These are phyloP conservation scores for Thalassiosira oceanica DNA, from an alignment of 352 stramenopile species.

Conservation along the genomic window DNA sequence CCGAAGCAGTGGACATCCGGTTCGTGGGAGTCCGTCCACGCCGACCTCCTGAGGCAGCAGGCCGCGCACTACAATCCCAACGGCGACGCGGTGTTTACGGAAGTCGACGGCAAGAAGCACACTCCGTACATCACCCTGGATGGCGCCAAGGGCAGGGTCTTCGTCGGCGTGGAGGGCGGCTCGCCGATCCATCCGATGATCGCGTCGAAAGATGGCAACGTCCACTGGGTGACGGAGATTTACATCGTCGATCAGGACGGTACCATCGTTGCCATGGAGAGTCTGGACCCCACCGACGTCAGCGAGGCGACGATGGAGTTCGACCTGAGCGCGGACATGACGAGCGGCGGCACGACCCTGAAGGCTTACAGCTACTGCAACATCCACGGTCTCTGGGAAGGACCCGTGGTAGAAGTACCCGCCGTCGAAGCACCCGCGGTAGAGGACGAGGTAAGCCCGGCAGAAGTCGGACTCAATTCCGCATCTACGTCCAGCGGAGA, in stretches of 20 bases:
- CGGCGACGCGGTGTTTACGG: slow-evolving; percentile 5
- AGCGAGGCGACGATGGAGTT: slow-evolving; percentile 9
- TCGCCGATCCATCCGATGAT: slow-evolving; percentile 23
- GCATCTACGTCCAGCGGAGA: no score
- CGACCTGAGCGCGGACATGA: slow-evolving; percentile 1
- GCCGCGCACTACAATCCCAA: neutral
- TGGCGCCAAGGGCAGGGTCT: slow-evolving; percentile 7
- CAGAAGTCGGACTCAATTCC: no score
- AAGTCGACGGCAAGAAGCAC: slow-evolving; percentile 22
- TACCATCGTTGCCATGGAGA: slow-evolving; percentile 10
- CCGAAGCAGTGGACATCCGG: neutral
- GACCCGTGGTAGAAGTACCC: neutral
- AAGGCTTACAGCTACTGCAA: neutral
- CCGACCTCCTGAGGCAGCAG: slow-evolving; percentile 21
- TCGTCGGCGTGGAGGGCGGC: slow-evolving; percentile 15
- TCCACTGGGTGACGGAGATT: slow-evolving; percentile 35
- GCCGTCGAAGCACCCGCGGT: neutral
- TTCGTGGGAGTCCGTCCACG: slow-evolving; percentile 20
- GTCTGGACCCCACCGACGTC: slow-evolving; percentile 20
- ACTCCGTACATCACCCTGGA: slow-evolving; percentile 26
- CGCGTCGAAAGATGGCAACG: slow-evolving; percentile 14
- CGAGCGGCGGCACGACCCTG: neutral
- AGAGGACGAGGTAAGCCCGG: no score
- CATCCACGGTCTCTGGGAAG: slow-evolving; percentile 2
- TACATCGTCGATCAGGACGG: slow-evolving; percentile 17